Base-by-base conservation (phyloP, 2,329 filamentous ascomycete species). In the Aspergillus neoniger region DNA sequence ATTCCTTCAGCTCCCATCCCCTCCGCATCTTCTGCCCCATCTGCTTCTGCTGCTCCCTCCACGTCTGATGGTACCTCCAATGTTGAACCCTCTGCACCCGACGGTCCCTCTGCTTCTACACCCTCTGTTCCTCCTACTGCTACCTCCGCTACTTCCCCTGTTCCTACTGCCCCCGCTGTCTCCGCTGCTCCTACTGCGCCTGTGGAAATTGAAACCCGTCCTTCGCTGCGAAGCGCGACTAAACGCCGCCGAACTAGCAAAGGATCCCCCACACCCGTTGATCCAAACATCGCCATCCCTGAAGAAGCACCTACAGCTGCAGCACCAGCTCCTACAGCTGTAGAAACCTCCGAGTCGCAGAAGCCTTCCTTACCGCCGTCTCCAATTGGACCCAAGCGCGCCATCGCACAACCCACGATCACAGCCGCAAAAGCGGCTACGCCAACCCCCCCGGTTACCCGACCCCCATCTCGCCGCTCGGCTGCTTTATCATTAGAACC, bases 251-350 rank as follows among this genome's bases (percentile, higher is more conserved):
- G 74, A 66, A 74, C 65, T 61, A 75, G 67, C 66, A 74, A 67
- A 62, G 60, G 67, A 66, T 57, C 67, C 63, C 55, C 49, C 38
- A 72, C 76, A 67, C 66, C 68, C 43, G 72, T 51, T 17, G 67
- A 64, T 23, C 36, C 47, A 28, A 61, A 47, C 15, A 51, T 48
- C 10, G 75, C 80, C 30, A 80, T 79, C 41, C 64, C 70, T 53
- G 79, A 80, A 43, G 79, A 80, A 43, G 79, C 77, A 39, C 77
- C 78, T 10, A 75, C 71, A 23, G 63, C 69, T 17, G 54, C 64
- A 39, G 76, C 23, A 74, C 76, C 59, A 67, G 68, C 44, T 72
- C 76, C 58, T 75, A 80, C 60, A 61, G 72, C 60, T 57, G 55
- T 60, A 39, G 66, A 68, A 25, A 59, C 66, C n/a, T 36, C 57